These are phyloP conservation scores for Leptographium radiaticola DNA, from an alignment of 2,329 filamentous ascomycete species.

Conservation along the genomic window DNA sequence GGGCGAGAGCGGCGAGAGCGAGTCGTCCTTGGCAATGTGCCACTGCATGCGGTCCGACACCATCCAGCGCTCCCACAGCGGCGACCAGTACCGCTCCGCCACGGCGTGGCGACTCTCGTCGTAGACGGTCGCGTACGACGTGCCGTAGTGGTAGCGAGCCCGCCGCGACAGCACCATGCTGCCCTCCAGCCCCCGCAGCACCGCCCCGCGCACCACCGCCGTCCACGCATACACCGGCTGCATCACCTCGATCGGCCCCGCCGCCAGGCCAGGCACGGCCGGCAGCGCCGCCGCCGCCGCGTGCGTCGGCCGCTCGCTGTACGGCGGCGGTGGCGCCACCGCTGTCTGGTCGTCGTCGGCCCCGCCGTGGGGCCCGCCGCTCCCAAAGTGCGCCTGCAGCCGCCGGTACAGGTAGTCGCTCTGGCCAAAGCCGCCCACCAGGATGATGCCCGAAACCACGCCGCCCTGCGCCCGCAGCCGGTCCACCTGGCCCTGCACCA, in stretches of 20 bases:
- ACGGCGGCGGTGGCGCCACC: conserved; percentile 37
- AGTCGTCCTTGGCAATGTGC: conserved; percentile 70
- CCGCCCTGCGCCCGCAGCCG: conserved; percentile 47
- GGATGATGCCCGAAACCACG: conserved; percentile 59
- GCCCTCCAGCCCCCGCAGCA: conserved; percentile 61
- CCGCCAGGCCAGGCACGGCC: conserved; percentile 17
- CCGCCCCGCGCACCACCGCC: conserved; percentile 64
- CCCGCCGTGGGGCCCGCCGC: background rate
- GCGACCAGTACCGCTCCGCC: conserved; percentile 65
- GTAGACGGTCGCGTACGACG: conserved; percentile 69
- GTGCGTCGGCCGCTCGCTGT: conserved; percentile 60
- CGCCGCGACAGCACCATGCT: conserved; percentile 67
- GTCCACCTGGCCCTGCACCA: conserved; percentile 55
- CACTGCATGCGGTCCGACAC: conserved; percentile 74
- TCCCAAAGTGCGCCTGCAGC: conserved; percentile 52
- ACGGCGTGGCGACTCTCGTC: conserved; percentile 63
- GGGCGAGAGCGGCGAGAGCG: conserved; percentile 58
- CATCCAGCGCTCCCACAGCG: conserved; percentile 73
- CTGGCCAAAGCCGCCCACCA: conserved; percentile 73
- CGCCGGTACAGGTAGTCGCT: conserved; percentile 62
- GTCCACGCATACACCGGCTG: conserved; percentile 76
- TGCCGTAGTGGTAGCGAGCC: conserved; percentile 66
- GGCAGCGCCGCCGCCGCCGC: conserved; percentile 20
- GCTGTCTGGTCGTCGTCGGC: background rate
- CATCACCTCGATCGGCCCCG: conserved; percentile 60